phyloP scores from a whole-genome alignment of 163 green algal genomes.

The Prototheca wickerhamii region DNA sequence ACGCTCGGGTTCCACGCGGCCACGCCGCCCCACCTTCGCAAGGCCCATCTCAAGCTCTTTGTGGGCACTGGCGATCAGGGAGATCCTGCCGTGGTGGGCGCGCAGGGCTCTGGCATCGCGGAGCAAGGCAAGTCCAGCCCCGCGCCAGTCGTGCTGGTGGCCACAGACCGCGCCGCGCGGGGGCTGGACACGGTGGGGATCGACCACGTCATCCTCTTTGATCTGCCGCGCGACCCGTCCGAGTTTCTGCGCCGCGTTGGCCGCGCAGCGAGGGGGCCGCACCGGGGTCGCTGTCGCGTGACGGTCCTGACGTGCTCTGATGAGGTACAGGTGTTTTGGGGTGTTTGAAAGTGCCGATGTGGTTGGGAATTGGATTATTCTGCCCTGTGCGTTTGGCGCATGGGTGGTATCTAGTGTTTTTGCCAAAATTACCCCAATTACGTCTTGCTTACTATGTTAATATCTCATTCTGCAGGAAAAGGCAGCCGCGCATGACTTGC shows the following conservation, averaged over 20 bases:
- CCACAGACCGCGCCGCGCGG: conserved; percentile 74
- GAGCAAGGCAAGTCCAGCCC: background rate
- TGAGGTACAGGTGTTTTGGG: no score
- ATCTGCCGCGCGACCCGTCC: conserved; percentile 87
- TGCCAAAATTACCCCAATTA: no score
- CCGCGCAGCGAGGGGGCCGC: conserved; percentile 62
- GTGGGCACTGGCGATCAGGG: conserved; percentile 23
- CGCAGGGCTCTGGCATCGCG: background rate
- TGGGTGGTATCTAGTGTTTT: no score
- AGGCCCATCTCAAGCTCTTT: conserved; percentile 41
- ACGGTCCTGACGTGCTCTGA: conserved; percentile 65
- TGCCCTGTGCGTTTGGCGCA: no score
- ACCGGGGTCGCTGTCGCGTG: conserved; percentile 51
- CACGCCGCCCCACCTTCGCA: conserved; percentile 45
- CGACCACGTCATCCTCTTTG: conserved; percentile 92
- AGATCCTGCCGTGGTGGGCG: background rate
- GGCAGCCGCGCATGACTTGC: no score
- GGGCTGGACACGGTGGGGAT: conserved; percentile 61
- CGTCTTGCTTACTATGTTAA: no score
- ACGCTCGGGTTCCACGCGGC: conserved; percentile 84
- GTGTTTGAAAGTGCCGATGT: no score
- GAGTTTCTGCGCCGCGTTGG: conserved; percentile 89
- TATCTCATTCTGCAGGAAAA: no score
- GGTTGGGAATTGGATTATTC: no score
- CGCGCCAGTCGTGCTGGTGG: conserved; percentile 57